Percentiles rank a stretch among this genome's conserved stretches.
phyloP scores from a whole-genome alignment of 192 early-diverging fungal genomes.

The Glomus cerebriforme region DNA sequence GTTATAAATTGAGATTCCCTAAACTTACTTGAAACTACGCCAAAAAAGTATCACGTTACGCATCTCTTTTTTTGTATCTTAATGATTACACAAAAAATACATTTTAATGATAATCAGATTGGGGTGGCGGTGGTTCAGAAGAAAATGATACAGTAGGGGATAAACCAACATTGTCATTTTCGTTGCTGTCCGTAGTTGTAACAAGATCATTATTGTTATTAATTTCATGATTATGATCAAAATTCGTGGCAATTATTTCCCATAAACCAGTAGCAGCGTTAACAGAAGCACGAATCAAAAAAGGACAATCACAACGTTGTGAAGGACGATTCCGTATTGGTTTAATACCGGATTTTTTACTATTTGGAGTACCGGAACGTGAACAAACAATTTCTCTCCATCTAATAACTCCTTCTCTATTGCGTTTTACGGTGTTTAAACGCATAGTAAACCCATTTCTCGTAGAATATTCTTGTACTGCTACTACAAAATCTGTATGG shows the following conservation, averaged over 20 bases:
- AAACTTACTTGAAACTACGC: too few relatives aligned
- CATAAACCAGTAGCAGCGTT: conserved; percentile 7
- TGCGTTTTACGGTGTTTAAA: not conserved
- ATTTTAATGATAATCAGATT: too few relatives aligned
- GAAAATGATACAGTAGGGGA: not conserved
- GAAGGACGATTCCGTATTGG: conserved; percentile 19
- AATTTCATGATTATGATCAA: conserved; percentile 11
- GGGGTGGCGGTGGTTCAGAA: too few relatives aligned
- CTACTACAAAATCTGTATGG: conserved; percentile 17
- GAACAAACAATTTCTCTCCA: conserved; percentile 25
- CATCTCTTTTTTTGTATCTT: not conserved
- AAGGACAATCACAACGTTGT: conserved; percentile 11
- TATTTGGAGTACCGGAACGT: conserved; percentile 3
- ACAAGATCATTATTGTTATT: not conserved
- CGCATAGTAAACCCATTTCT: conserved; percentile 10
- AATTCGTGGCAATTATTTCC: conserved; percentile 17
- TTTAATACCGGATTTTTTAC: conserved; percentile 9
- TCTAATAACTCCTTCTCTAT: conserved; percentile 3
- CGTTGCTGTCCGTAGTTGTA: not conserved
- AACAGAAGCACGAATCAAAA: conserved; percentile 2
- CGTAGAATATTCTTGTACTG: conserved; percentile 12
- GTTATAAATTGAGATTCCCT: too few relatives aligned
- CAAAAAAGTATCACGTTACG: not conserved
- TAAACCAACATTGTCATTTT: too few relatives aligned
- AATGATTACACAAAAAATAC: too few relatives aligned